phyloP scores from a whole-genome alignment of 2,329 filamentous ascomycete genomes.

The Aspergillus viridinutans region DNA sequence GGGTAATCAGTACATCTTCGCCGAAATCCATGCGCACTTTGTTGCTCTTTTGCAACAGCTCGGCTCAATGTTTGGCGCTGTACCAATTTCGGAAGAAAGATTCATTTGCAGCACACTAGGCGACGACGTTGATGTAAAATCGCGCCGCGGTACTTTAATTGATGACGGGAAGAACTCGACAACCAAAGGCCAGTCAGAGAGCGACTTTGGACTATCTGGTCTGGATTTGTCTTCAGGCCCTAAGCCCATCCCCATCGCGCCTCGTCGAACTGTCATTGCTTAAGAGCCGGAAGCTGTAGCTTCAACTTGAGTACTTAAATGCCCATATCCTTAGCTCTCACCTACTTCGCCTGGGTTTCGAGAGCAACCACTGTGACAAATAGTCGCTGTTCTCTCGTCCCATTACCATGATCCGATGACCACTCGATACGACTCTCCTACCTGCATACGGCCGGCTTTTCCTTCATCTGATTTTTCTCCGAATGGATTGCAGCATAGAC shows the following conservation, averaged over 20 bases:
- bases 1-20: constrained; percentile 56
- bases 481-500: constrained; percentile 18
- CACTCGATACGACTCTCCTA: background rate
- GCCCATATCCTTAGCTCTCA: background rate
- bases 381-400: background rate
- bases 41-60: constrained; percentile 47
- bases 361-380: background rate
- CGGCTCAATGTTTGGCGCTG: constrained; percentile 43
- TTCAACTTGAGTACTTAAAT: background rate
- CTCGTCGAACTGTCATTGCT: constrained; percentile 34
- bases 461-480: constrained; percentile 3
- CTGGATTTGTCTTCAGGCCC: constrained; percentile 33
- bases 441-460: background rate
- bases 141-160: constrained; percentile 23
- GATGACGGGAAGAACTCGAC: constrained; percentile 12
- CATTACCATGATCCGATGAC: background rate
- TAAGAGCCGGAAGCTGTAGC: constrained; percentile 13
- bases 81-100: constrained; percentile 40
- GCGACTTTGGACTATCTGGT: constrained; percentile 30
- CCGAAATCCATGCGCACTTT: constrained; percentile 54
- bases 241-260: constrained; percentile 36
- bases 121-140: constrained; percentile 22
- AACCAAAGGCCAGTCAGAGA: constrained; percentile 16
- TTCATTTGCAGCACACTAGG: constrained; percentile 38
- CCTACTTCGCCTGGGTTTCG: background rate